phyloP scores from a whole-genome alignment of 2,329 filamentous ascomycete genomes.

The Camillea tinctor region DNA sequence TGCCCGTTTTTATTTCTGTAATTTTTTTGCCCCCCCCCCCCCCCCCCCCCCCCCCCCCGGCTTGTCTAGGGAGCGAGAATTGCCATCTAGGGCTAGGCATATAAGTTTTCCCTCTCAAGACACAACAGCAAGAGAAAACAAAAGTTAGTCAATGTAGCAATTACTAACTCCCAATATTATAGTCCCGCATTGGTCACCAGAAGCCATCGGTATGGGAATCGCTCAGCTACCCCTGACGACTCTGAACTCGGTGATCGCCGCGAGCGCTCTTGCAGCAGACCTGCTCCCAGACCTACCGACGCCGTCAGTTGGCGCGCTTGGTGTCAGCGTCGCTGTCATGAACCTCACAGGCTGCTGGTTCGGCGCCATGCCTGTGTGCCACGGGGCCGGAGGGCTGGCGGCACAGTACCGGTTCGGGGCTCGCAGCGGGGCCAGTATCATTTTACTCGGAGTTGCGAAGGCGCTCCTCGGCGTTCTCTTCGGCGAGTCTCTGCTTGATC shows the following conservation, averaged over 20 bases:
- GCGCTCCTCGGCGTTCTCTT: slow-evolving; percentile 73
- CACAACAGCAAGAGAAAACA: no score
- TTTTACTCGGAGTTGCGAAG: slow-evolving; percentile 76
- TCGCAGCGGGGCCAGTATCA: slow-evolving; percentile 78
- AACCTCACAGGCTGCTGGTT: slow-evolving; percentile 89
- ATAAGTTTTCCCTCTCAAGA: no score
- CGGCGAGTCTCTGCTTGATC: slow-evolving; percentile 67
- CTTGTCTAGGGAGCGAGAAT: no score
- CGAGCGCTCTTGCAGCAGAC: slow-evolving; percentile 74
- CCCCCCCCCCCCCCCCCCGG: no score
- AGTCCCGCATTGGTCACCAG: slow-evolving; percentile 45
- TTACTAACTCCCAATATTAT: no score
- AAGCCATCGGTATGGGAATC: slow-evolving; percentile 60
- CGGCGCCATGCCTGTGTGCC: slow-evolving; percentile 87
- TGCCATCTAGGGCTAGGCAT: no score
- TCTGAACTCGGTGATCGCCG: slow-evolving; percentile 89
- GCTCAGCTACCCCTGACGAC: slow-evolving; percentile 89
- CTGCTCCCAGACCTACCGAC: slow-evolving; percentile 67
- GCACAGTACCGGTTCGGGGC: slow-evolving; percentile 91
- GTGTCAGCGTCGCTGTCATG: slow-evolving; percentile 78
- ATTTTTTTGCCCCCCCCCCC: no score
- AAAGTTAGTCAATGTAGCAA: no score
- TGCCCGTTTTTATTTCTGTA: no score
- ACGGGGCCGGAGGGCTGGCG: slow-evolving; percentile 86
- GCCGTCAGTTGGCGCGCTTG: slow-evolving; percentile 73